A percentile compares a stretch with the other conserved stretches of the same genome.
phyloP scores from a whole-genome alignment of 1,284 basidiomycete species.

The Ustilago esculenta region DNA sequence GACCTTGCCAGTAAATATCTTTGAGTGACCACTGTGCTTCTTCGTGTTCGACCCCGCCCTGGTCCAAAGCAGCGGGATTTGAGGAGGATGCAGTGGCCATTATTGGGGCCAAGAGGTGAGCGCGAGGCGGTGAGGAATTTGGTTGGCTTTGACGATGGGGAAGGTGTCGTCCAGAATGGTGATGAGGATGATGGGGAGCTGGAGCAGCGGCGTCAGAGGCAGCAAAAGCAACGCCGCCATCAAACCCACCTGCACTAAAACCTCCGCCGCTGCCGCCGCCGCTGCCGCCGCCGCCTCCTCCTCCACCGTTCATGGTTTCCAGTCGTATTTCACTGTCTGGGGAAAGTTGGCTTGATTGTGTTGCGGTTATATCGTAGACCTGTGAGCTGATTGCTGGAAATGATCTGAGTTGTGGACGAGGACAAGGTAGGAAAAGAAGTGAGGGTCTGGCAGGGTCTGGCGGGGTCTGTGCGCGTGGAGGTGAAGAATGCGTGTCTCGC shows the following conservation, averaged over 20 bases:
- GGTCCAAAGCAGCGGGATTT: neutral
- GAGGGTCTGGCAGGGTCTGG: too few species aligned
- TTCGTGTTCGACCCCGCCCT: slow-evolving; percentile 13
- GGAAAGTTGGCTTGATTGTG: too few species aligned
- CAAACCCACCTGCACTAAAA: slow-evolving; percentile 2
- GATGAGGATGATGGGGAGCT: slow-evolving; percentile 3
- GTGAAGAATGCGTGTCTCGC: too few species aligned
- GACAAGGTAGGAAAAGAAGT: too few species aligned
- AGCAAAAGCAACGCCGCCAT: neutral
- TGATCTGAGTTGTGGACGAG: too few species aligned
- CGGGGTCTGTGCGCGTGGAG: too few species aligned
- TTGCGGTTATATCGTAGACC: too few species aligned
- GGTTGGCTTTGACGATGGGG: too few species aligned
- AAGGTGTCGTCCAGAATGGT: too few species aligned
- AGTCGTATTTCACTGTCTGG: too few species aligned
- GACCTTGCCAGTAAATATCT: slow-evolving; percentile 54
- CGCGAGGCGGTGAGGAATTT: neutral
- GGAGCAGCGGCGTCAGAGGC: slow-evolving; percentile 7
- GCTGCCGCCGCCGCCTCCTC: slow-evolving; percentile 5
- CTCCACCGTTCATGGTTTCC: slow-evolving; percentile 7
- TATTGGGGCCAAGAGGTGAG: neutral
- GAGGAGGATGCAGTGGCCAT: neutral
- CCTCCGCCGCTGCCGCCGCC: neutral
- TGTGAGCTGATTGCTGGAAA: too few species aligned
- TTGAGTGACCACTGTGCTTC: slow-evolving; percentile 59